Evolutionary conservation across 2,329 filamentous ascomycete species (phyloP).

Genomic region (Aspergillus novofumigatus): DNA sequence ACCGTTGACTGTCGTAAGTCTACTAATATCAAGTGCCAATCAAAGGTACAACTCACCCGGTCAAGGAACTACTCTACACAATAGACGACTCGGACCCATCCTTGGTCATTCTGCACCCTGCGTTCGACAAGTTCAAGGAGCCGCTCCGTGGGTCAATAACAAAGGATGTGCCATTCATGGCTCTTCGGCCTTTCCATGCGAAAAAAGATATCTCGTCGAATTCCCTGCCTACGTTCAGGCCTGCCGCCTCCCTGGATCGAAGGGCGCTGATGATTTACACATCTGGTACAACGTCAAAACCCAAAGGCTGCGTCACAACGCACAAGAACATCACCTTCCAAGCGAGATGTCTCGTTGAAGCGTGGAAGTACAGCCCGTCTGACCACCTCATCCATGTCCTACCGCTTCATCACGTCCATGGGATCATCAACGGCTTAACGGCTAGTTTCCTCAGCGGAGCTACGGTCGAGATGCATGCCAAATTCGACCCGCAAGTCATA

Average conservation of each 20-base stretch:
- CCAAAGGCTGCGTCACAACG: conserved; percentile 43
- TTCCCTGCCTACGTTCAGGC: conserved; percentile 30
- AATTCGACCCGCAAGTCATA: conserved; percentile 42
- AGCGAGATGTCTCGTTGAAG: conserved; percentile 26
- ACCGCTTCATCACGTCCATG: conserved; percentile 50
- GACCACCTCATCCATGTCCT: conserved; percentile 49
- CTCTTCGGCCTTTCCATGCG: conserved; percentile 18
- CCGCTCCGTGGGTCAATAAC: conserved; percentile 28
- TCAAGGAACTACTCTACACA: conserved; percentile 40
- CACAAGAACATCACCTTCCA: conserved; percentile 39
- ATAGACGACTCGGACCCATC: conserved; percentile 41
- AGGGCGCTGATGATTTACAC: conserved; percentile 43
- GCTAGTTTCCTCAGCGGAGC: conserved; percentile 45
- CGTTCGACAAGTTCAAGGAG: conserved; percentile 32
- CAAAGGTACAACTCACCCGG: conserved; percentile 39
- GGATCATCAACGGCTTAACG: conserved; percentile 48
- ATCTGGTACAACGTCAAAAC: conserved; percentile 39
- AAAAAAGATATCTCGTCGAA: conserved; percentile 18
- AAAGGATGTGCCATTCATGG: conserved; percentile 28
- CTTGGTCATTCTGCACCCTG: conserved; percentile 38
- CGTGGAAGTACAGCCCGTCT: conserved; percentile 27
- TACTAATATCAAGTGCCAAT: not conserved
- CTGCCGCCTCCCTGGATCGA: conserved; percentile 23
- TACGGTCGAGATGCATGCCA: conserved; percentile 46
- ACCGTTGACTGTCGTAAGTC: conserved; percentile 1